phyloP scores from a whole-genome alignment of 163 green algal species.

The Chlamydomonas reinhardtii region DNA sequence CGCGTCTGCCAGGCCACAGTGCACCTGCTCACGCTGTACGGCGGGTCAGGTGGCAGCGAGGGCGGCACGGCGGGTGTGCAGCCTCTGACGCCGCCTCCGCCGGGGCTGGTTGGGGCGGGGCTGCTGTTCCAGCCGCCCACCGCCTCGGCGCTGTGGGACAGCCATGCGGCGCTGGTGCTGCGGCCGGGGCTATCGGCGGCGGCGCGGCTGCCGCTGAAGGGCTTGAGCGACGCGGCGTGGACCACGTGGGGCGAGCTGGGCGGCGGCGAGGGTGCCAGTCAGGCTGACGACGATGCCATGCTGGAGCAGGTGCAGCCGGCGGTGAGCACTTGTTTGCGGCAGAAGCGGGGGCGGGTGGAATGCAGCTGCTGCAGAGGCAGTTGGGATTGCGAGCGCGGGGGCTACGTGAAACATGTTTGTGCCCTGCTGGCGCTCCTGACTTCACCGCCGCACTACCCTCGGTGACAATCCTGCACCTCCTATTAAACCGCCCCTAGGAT shows the following conservation, averaged over 20 bases:
- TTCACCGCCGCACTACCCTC: too few species aligned
- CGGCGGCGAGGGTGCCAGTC: background rate
- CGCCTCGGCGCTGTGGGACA: conserved; percentile 26
- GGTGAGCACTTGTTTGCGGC: background rate
- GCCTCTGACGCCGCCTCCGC: background rate
- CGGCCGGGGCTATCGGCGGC: conserved; percentile 15
- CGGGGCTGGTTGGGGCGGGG: background rate
- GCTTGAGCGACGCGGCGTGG: background rate
- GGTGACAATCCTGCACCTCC: too few species aligned
- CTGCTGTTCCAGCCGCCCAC: conserved; percentile 28
- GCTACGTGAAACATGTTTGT: too few species aligned
- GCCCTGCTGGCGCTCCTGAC: too few species aligned
- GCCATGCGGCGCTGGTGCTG: conserved; percentile 17
- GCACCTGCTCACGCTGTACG: conserved; percentile 32
- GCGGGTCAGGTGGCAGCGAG: background rate
- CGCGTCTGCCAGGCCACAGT: conserved; percentile 11
- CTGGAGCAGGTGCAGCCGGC: conserved; percentile 30
- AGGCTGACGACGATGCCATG: conserved; percentile 5
- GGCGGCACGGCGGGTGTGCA: background rate
- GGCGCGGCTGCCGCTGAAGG: background rate
- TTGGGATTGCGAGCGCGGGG: background rate
- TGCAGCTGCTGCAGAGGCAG: too few species aligned
- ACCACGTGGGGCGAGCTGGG: background rate
- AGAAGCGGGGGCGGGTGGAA: background rate
- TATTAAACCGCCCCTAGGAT: too few species aligned